phyloP scores from a whole-genome alignment of 768 basidiomycete species.

The Saitozyma sp. region DNA sequence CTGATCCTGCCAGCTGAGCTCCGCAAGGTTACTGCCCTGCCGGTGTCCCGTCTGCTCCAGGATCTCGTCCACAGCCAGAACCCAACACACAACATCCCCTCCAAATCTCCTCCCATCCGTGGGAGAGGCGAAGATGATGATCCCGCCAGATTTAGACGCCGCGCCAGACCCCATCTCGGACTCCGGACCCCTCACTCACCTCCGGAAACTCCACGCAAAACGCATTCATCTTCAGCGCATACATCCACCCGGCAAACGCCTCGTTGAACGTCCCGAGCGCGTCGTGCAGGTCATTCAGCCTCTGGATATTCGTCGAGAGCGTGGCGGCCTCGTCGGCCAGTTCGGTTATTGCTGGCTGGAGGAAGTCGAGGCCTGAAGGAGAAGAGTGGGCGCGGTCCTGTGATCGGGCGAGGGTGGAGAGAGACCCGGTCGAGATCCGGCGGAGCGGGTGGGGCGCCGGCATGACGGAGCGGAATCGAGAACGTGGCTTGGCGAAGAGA shows the following conservation, averaged over 20 bases:
- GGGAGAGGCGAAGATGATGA: too few relatives aligned
- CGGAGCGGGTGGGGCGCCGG: slow-evolving; percentile 63
- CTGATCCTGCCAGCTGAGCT: too few relatives aligned
- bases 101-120: too few relatives aligned
- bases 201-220: slow-evolving; percentile 92
- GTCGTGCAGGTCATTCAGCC: slow-evolving; percentile 68
- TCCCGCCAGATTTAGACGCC: too few relatives aligned
- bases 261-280: slow-evolving; percentile 86
- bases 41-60: too few relatives aligned
- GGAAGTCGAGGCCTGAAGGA: slow-evolving; percentile 78
- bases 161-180: too few relatives aligned
- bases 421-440: slow-evolving; percentile 86
- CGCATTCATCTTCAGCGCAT: slow-evolving; percentile 91
- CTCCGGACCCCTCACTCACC: slow-evolving; percentile 55
- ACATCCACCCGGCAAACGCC: slow-evolving; percentile 85
- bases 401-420: slow-evolving; percentile 79
- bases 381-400: slow-evolving; percentile 61
- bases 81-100: too few relatives aligned
- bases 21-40: too few relatives aligned
- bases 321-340: slow-evolving; percentile 84
- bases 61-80: too few relatives aligned
- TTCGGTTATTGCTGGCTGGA: slow-evolving; percentile 79
- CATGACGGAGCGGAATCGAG: slow-evolving; percentile 12
- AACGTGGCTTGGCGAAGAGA: too few relatives aligned
- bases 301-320: slow-evolving; percentile 72